A percentile compares a stretch with the other conserved stretches of the same genome.
Conservation (phyloP, 345 rosid genomes). For the Reutealis trisperma region DNA sequence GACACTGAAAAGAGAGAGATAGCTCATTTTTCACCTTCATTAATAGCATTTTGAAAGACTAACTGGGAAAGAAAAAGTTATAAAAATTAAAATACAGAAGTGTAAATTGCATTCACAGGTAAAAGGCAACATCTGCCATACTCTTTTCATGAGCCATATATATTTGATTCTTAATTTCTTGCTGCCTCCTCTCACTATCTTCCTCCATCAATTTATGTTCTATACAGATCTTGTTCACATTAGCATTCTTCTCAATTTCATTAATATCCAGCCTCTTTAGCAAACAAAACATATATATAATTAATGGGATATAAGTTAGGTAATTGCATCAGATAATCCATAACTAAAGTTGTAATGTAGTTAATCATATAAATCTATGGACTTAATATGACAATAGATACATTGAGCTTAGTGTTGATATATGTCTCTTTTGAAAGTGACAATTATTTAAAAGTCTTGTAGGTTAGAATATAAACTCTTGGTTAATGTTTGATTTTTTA, state of each 20-base stretch:
- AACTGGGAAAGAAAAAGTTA: background rate
- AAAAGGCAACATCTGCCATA: constrained; percentile 79
- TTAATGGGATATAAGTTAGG: no score
- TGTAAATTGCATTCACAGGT: constrained; percentile 48
- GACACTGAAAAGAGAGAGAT: constrained; percentile 39
- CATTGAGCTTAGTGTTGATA: no score
- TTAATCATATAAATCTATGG: no score
- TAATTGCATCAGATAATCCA: no score
- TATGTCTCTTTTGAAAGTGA: no score
- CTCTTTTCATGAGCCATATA: constrained; percentile 77
- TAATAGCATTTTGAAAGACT: background rate
- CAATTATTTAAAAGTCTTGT: no score
- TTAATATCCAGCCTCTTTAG: constrained; percentile 83
- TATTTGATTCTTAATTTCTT: constrained; percentile 83
- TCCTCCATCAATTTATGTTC: constrained; percentile 85
- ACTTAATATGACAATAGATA: no score
- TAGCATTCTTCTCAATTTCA: constrained; percentile 86
- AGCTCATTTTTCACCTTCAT: no score
- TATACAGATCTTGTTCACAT: constrained; percentile 80
- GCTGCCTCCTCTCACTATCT: constrained; percentile 70
- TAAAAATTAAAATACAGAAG: background rate
- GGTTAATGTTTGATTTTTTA: no score
- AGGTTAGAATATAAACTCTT: no score
- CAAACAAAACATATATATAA: no score
- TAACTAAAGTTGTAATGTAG: no score